Base-by-base conservation (phyloP, 805 yeast genomes). In the Groenewaldozyma tartarivorans region DNA sequence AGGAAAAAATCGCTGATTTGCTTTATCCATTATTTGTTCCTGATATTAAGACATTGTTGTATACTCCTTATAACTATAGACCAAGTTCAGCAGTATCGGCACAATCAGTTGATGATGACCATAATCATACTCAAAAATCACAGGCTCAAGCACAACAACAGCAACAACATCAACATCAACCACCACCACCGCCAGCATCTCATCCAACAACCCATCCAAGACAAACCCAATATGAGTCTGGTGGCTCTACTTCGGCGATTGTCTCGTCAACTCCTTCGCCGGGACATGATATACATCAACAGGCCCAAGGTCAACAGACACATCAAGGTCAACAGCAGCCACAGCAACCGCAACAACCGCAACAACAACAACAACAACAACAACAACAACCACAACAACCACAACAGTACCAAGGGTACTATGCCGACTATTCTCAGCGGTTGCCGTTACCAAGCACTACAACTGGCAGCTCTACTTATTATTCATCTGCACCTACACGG, bases 1-100 rank as follows among this genome's bases (percentile, higher is more conserved):
- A 79, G 47, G 92, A 83, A 57, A 81, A 84, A 32, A 81, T 80
- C 45, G 75, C 72, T 20, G 85, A 79, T 50, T 54, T 72, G 30
- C 66, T 80, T 45, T 78, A 77, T 53, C 85, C 86, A 2, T 63
- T 80, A 36, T 79, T 81, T 57, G 90, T 82, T 29, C 72, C 82
- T 43, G 88, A 83, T 55, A 43, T 60, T 5, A 36, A 43, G 15
- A 42, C 46, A n/a, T 50, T 62, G 18, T 45, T 63, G 20, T 60
- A 61, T 42, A 58, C 59, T 18, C 59, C 61, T 2, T 39, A 53
- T 20, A 60, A 63, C 44, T 48, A n/a, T n/a, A n/a, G n/a, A n/a
- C n/a, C 29, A 7, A 24, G 13, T 13, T 24, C 29, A 24, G 29
- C 29, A 24, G 29, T 13, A 24, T 7, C 29, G n/a, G n/a, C n/a